Evolutionary conservation across 345 rosid species (phyloP).

Genomic region (Ailanthus altissimus): DNA sequence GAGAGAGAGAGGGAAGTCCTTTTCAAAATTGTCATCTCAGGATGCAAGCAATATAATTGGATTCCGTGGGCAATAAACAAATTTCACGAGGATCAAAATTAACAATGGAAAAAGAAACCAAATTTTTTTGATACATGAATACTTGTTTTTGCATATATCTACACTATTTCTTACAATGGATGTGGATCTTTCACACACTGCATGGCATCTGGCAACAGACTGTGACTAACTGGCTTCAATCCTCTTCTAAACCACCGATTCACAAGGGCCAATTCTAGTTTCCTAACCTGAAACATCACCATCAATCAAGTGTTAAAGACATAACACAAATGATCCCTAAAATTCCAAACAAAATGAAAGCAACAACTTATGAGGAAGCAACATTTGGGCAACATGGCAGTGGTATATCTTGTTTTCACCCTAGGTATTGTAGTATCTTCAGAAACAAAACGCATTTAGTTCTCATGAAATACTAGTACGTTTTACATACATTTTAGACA

Average conservation of each 20-base stretch:
- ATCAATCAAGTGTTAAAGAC: constrained; percentile 11
- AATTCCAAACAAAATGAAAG: not conserved
- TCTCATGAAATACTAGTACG: not conserved
- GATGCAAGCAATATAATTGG: not conserved
- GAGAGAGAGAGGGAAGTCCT: not conserved
- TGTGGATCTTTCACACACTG: constrained; percentile 61
- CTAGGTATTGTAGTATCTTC: not conserved
- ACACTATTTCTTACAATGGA: constrained; percentile 32
- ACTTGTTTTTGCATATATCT: constrained; percentile 4
- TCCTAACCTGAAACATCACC: constrained; percentile 68
- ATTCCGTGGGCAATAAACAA: not conserved
- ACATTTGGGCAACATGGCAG: not conserved
- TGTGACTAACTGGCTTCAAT: constrained; percentile 60
- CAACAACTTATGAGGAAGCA: not conserved
- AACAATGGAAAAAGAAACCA: not conserved
- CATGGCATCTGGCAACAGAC: constrained; percentile 58
- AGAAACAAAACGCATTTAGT: not conserved
- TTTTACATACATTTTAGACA: not conserved
- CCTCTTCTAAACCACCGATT: constrained; percentile 68
- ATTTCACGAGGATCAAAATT: not conserved
- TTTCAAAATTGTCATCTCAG: not conserved
- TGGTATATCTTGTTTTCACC: not conserved
- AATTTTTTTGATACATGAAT: not conserved
- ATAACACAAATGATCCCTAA: constrained; percentile 9
- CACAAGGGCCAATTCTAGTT: constrained; percentile 61